phyloP scores from a whole-genome alignment of 2,329 filamentous ascomycete genomes.

The Coniella lustricola region DNA sequence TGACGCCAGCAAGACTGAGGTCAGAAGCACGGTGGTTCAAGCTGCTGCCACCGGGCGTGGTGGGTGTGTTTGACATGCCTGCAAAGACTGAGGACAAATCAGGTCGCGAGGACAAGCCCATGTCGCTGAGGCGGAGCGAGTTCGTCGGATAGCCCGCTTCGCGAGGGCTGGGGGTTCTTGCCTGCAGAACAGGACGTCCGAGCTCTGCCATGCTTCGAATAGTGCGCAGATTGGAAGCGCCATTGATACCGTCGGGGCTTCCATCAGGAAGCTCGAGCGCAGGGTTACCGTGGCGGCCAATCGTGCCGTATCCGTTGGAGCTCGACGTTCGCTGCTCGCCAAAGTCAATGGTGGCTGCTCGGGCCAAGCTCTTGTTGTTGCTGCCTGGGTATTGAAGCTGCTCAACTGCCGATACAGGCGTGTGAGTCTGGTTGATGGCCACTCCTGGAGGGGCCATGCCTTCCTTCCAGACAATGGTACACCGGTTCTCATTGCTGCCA shows the following conservation, averaged over 20 bases:
- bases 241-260: slow-evolving; percentile 56
- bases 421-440: slow-evolving; percentile 70
- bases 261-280: slow-evolving; percentile 78
- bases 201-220: slow-evolving; percentile 97
- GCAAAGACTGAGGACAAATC: slow-evolving; percentile 10
- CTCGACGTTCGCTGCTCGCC: slow-evolving; percentile 60
- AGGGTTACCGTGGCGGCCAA: slow-evolving; percentile 68
- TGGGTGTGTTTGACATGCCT: slow-evolving; percentile 26
- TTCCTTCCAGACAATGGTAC: slow-evolving; percentile 16
- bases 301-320: slow-evolving; percentile 62
- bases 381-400: slow-evolving; percentile 15
- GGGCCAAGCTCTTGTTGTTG: slow-evolving; percentile 76
- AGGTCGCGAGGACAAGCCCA: slow-evolving; percentile 12
- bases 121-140: slow-evolving; percentile 13
- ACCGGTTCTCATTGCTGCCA: slow-evolving; percentile 73
- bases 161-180: slow-evolving; percentile 12
- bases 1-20: slow-evolving; percentile 25
- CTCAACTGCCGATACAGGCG: slow-evolving; percentile 23
- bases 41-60: slow-evolving; percentile 23
- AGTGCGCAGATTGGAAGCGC: slow-evolving; percentile 75
- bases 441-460: slow-evolving; percentile 44
- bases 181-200: slow-evolving; percentile 13
- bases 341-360: slow-evolving; percentile 96
- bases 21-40: slow-evolving; percentile 23
- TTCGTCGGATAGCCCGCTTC: slow-evolving; percentile 12